Conservation (phyloP, 805 yeast species). For the Candida montana region DNA sequence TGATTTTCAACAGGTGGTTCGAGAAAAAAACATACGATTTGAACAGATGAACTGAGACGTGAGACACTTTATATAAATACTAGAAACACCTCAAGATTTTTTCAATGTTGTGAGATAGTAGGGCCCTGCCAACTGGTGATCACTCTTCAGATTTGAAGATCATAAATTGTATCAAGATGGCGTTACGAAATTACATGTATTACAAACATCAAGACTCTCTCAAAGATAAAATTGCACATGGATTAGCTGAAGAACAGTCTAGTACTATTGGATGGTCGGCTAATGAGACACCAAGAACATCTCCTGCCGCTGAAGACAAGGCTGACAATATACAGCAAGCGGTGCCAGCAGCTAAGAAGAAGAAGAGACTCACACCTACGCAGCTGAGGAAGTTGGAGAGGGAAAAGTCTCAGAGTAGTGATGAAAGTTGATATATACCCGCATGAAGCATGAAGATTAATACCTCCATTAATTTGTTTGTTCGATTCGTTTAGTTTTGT, state of each 20-base stretch:
- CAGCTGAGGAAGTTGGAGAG: constrained; percentile 20
- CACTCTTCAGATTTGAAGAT: too few relatives aligned
- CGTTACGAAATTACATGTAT: constrained; percentile 40
- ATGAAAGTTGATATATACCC: background rate
- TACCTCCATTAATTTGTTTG: background rate
- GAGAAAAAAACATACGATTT: background rate
- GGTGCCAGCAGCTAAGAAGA: constrained; percentile 7
- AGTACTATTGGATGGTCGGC: background rate
- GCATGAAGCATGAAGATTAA: too few relatives aligned
- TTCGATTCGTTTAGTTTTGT: background rate
- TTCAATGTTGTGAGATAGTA: background rate
- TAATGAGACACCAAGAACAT: background rate
- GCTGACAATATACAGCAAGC: background rate
- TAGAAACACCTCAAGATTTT: too few relatives aligned
- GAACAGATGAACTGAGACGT: background rate
- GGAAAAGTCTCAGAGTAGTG: background rate
- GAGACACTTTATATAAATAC: background rate
- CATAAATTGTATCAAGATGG: constrained; percentile 32
- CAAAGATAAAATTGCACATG: constrained; percentile 32
- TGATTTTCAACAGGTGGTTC: too few relatives aligned
- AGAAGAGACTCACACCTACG: constrained; percentile 25
- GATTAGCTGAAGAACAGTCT: background rate
- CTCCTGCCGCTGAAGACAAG: background rate
- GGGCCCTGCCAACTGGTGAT: too few relatives aligned
- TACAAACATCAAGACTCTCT: constrained; percentile 34